Base-by-base conservation (phyloP, 495 filamentous ascomycete genomes). In the Daldinia caldariorum region DNA sequence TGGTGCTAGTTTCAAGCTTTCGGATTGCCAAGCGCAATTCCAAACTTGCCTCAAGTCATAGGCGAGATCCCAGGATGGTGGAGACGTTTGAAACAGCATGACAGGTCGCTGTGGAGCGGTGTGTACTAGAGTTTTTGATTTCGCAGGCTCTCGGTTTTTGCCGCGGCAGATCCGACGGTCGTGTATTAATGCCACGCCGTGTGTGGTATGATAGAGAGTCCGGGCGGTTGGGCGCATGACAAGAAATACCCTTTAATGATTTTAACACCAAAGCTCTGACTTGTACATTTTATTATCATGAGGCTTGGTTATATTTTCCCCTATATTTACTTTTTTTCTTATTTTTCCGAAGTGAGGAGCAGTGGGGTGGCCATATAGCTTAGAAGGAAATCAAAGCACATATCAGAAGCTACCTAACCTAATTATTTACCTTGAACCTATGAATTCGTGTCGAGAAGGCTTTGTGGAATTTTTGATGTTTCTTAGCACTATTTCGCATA, bases 21-120 rank as follows among this genome's bases (percentile, higher is more conserved):
- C 63, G 12, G 76, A 86, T 56, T 87, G 85, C 78, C 78, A 83
- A 51, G 61, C 74, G 18, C 84, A 86, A 72, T 22, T 63, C 0
- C 57, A 74, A 47, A 14, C 61, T 37, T 76, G 74, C 66, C 12
- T 43, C 4, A 56, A 60, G 22, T 45, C 70, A 62, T 63, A 64
- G 60, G 54, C 37, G 43, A 65, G 45, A 35, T 47, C 43, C 38
- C 61, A 39, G 62, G 65, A 26, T 55, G 57, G 34, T 43, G 32
- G 31, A 37, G 3, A 3, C 26, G 50, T 63, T 37, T 63, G 63
- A 67, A 62, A 51, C 38, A 35, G 63, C 68, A 71, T 58, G 43
- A 16, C 53, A 31, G 41, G 53, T 56, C 10, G 18, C 18, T 58
- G 50, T 61, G 13, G 58, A 47, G 58, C 68, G 64, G 32, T 64